phyloP scores from a whole-genome alignment of 768 basidiomycete genomes.

The Nevesoporus exiguus region DNA sequence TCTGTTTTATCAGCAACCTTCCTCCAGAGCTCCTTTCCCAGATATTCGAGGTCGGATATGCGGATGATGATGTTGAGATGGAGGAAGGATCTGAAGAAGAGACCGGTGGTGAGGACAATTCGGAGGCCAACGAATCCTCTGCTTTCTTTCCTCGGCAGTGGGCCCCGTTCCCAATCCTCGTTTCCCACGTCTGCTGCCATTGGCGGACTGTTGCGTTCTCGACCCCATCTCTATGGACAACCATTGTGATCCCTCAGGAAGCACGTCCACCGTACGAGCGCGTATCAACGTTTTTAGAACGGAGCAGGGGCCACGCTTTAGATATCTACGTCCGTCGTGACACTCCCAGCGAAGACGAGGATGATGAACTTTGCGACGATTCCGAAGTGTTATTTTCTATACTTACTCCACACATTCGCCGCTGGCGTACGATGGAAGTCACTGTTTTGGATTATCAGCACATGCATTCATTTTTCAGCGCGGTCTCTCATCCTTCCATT shows the following conservation, averaged over 20 bases:
- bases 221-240: neutral
- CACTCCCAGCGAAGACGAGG: neutral
- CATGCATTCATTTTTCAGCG: neutral
- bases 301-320: neutral
- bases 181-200: neutral
- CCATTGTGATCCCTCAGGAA: neutral
- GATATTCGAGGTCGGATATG: too few relatives aligned
- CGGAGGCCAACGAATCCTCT: too few relatives aligned
- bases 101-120: too few relatives aligned
- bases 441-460: neutral
- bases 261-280: neutral
- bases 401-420: neutral
- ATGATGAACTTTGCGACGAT: neutral
- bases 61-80: too few relatives aligned
- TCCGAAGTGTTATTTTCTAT: neutral
- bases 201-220: neutral
- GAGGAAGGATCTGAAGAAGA: too few relatives aligned
- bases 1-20: too few relatives aligned
- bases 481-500: neutral
- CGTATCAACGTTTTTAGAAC: neutral
- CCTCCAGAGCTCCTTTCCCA: too few relatives aligned
- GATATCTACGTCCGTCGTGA: neutral
- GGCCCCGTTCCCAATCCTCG: neutral
- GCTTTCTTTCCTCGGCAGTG: neutral
- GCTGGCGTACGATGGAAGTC: neutral